Percentiles rank a stretch among this genome's conserved stretches.
phyloP scores from a whole-genome alignment of 2,329 filamentous ascomycete species.

The Fusarium sororula region DNA sequence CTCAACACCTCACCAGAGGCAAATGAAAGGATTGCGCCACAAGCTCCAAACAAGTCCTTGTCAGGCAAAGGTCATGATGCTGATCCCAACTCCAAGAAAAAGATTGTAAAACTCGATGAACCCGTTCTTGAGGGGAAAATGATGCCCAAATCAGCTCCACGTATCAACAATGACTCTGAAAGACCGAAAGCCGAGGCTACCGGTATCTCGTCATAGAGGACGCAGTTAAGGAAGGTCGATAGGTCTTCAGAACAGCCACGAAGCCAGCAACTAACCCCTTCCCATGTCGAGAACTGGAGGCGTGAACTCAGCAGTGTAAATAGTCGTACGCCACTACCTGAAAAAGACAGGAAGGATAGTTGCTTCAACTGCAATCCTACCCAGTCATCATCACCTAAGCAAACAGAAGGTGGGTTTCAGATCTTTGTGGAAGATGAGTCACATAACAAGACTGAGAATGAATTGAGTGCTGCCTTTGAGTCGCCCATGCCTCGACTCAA shows the following conservation, averaged over 20 bases:
- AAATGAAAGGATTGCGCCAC: background rate
- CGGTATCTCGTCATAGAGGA: slow-evolving; percentile 34
- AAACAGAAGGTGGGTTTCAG: background rate
- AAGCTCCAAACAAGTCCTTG: background rate
- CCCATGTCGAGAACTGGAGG: slow-evolving; percentile 32
- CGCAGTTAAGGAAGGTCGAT: slow-evolving; percentile 38
- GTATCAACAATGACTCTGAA: background rate
- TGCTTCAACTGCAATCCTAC: slow-evolving; percentile 38
- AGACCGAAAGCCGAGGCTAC: slow-evolving; percentile 4
- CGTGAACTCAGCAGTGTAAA: slow-evolving; percentile 37
- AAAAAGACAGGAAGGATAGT: slow-evolving; percentile 19
- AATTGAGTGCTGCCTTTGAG: background rate
- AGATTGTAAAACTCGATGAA: background rate
- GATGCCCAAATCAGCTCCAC: slow-evolving; percentile 10
- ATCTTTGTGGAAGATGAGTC: background rate
- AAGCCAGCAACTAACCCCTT: slow-evolving; percentile 18
- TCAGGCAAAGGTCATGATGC: background rate
- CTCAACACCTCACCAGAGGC: background rate
- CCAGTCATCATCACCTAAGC: slow-evolving; percentile 22
- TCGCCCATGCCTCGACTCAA: slow-evolving; percentile 34
- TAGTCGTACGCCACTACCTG: slow-evolving; percentile 14
- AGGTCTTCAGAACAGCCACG: slow-evolving; percentile 24
- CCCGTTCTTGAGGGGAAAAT: background rate
- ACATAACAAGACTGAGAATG: background rate
- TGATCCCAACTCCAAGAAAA: background rate